Evolutionary conservation across 768 basidiomycete genomes (phyloP), one percentile per base, ranked within the genome.

Genomic region (Xerocomellus amylosporus): DNA sequence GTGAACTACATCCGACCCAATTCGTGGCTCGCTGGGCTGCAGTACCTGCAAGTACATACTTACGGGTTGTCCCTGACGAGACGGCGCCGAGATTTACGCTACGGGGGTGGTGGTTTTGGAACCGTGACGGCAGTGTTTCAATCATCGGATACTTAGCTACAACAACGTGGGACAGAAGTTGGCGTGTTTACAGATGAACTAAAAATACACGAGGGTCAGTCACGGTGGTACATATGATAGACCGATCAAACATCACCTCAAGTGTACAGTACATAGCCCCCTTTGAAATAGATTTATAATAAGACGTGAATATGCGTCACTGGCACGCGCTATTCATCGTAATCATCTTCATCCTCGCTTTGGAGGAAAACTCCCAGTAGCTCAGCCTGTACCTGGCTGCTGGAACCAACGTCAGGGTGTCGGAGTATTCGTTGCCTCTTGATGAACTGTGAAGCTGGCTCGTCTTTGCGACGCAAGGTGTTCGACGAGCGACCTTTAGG

Each of bases 391-490:
- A n/a, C n/a, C n/a, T 24, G 64, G 53, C 38, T 57, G 15, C 59
- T 47, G 20, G 51, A 28, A 36, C 57, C 56, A 24, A 57, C 33
- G 37, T 68, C 64, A 0, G 62, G 61, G 41, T 60, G 26, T 41
- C 64, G 61, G 19, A 49, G 33, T 13, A 46, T 60, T 50, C 69
- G 71, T 46, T 49, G 68, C n/a, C 63, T 66, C 56, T 70, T 70
- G 43, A 46, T 13, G 1, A 51, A 30, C 19, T 53, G 60, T 19
- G 56, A 34, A 4, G 22, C 24, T 17, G 46, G 13, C 4, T 52
- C 58, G 17, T 57, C 52, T 46, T 43, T 54, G 54, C 33, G 40
- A 17, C 45, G 54, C n/a, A 37, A 37, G 8, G 15, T 9, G 9
- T 20, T 39, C 12, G 58, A 48, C 50, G 59, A 31, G 31, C 64